Evolutionary conservation across 1,284 basidiomycete genomes (phyloP).

Genomic region (Fomitiporia mediterranea): DNA sequence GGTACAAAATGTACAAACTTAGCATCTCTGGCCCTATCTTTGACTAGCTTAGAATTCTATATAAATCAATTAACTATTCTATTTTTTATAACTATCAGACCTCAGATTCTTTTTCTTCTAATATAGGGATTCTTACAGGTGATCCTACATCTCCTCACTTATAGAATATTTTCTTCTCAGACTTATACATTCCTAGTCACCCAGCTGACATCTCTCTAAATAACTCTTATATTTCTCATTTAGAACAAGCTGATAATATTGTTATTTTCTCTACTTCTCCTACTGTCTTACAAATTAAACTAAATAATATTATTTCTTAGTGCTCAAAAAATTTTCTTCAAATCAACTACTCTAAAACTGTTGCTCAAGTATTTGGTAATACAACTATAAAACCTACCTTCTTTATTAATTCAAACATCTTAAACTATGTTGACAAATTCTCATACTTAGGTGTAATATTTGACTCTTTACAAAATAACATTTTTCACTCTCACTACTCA

Average conservation of each 20-base stretch:
- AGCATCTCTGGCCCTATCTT: slow-evolving; percentile 28
- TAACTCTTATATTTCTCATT: neutral
- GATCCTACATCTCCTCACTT: slow-evolving; percentile 20
- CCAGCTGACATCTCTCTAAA: neutral
- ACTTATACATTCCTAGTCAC: neutral
- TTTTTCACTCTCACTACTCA: neutral
- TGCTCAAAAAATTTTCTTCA: neutral
- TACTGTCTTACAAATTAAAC: neutral
- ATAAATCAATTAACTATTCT: slow-evolving; percentile 25
- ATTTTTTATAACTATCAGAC: slow-evolving; percentile 19
- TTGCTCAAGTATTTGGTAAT: neutral
- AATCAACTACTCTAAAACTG: neutral
- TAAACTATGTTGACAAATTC: neutral
- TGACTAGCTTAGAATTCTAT: slow-evolving; percentile 32
- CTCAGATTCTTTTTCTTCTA: slow-evolving; percentile 6
- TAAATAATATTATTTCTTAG: neutral
- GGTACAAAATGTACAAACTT: slow-evolving; percentile 27
- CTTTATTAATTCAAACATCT: no score
- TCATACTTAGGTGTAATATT: neutral
- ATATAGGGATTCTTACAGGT: slow-evolving; percentile 11
- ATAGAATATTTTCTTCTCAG: slow-evolving; percentile 20
- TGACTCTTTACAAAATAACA: neutral
- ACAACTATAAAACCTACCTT: neutral
- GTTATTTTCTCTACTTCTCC: neutral
- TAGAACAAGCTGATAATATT: slow-evolving; percentile 18